Conservation (phyloP, 2,329 filamentous ascomycete species). For the Rosellinia necatrix region DNA sequence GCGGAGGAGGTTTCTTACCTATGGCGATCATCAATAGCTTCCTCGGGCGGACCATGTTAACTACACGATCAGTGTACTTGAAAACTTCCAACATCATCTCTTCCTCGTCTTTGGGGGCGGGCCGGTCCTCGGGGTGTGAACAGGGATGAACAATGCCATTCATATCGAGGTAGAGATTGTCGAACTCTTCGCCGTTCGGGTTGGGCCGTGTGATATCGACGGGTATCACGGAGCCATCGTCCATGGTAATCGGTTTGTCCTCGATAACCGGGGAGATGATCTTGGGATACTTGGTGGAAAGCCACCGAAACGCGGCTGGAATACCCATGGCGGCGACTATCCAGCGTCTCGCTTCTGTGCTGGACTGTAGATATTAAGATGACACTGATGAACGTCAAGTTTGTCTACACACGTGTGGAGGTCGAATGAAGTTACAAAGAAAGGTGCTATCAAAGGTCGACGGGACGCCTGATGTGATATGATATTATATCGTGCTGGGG, state of each 20-base stretch:
- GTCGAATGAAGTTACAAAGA: not conserved
- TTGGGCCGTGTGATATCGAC: conserved; percentile 85
- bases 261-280: conserved; percentile 92
- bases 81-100: conserved; percentile 99
- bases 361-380: conserved; percentile 12
- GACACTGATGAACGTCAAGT: not conserved
- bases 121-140: conserved; percentile 92
- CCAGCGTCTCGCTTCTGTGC: not conserved
- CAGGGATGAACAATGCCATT: conserved; percentile 99
- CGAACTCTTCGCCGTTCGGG: conserved; percentile 96
- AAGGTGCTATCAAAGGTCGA: not conserved
- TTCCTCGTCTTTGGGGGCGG: conserved; percentile 89
- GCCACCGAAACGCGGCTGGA: conserved; percentile 92
- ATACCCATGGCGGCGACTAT: conserved; percentile 74
- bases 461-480: not conserved
- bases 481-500: not conserved
- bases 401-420: not conserved
- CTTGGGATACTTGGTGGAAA: conserved; percentile 96
- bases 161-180: conserved; percentile 98
- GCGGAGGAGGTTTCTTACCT: conserved; percentile 58
- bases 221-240: conserved; percentile 81
- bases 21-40: conserved; percentile 98
- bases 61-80: conserved; percentile 96
- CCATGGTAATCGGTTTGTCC: conserved; percentile 77
- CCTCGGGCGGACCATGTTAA: conserved; percentile 96